Base-by-base conservation (phyloP, 306 rosid genomes). In the Acacia crassicarpa region DNA sequence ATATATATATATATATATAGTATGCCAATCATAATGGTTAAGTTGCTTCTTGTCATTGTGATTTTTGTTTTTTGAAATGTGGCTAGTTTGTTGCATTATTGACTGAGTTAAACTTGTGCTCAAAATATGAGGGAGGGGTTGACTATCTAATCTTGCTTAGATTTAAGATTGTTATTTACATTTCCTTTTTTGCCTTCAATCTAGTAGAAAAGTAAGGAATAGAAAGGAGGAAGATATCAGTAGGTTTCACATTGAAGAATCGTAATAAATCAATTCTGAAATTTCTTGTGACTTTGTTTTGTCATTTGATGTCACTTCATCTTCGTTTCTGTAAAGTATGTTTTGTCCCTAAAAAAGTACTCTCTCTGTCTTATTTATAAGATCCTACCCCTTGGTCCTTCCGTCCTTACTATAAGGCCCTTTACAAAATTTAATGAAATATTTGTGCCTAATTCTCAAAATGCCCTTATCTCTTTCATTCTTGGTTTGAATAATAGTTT, bases 81-180 rank as follows among this genome's bases (percentile, higher is more conserved):
- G 65, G 41, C 27, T 49, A 17, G 46, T 80, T 23, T 80, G 54
- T 81, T 51, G 43, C 79, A 72, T 62, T 62, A 12, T 43, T 56
- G 48, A 54, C 33, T 63, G 67, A 73, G 14, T 65, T 65, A 40
- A 17, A 74, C 56, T 49, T 74, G 43, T 17, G 67, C 46, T 51
- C 43, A 30, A 66, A 74, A 19, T 48, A 22, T 23, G 46, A 44
- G 35, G 49, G 32, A 22, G 32, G 33, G 33, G 23, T 23, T 51
- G 27, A 43, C 68, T 49, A 38, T 63, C 30, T 65, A 62, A 74
- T 65, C 49, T 73, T 80, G 35, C 75, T 15, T 32, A 68, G 67
- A 81, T 48, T 72, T 61, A 73, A 30, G 63, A 44, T 62, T 80
- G 13, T 62, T 61, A 63, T 81, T 51, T 81, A 74, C 43, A 38